These are phyloP conservation scores for Pichia scutulata DNA, from an alignment of 805 yeast species.

Conservation along the genomic window DNA sequence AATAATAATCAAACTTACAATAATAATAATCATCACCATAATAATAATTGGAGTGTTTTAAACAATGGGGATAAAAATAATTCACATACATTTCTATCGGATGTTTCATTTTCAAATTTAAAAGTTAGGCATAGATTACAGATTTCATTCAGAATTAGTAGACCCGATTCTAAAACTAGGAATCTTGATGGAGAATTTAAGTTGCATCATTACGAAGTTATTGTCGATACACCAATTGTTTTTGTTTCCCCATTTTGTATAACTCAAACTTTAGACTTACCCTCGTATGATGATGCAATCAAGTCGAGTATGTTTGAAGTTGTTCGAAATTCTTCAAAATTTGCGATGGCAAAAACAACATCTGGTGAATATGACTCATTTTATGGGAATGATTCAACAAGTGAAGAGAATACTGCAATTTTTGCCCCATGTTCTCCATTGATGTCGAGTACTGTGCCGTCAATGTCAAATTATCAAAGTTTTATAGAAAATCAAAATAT, in stretches of 20 bases:
- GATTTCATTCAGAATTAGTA: constrained; percentile 60
- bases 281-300: constrained; percentile 32
- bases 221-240: constrained; percentile 69
- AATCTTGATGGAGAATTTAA: constrained; percentile 29
- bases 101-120: constrained; percentile 54
- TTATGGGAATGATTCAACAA: constrained; percentile 3
- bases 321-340: constrained; percentile 3
- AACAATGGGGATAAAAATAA: background rate
- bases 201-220: constrained; percentile 70
- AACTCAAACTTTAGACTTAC: constrained; percentile 29
- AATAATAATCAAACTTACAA: background rate
- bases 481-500: background rate
- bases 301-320: constrained; percentile 15
- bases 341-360: constrained; percentile 4
- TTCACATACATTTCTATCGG: constrained; percentile 42
- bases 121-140: constrained; percentile 62
- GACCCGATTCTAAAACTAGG: constrained; percentile 40
- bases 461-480: background rate
- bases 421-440: constrained; percentile 40
- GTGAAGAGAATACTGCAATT: constrained; percentile 33
- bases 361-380: constrained; percentile 3
- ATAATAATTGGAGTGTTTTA: background rate
- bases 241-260: constrained; percentile 37
- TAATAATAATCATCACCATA: background rate
- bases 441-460: constrained; percentile 22